Base-by-base conservation (phyloP, 805 yeast species). In the Metschnikowia arizonensis region DNA sequence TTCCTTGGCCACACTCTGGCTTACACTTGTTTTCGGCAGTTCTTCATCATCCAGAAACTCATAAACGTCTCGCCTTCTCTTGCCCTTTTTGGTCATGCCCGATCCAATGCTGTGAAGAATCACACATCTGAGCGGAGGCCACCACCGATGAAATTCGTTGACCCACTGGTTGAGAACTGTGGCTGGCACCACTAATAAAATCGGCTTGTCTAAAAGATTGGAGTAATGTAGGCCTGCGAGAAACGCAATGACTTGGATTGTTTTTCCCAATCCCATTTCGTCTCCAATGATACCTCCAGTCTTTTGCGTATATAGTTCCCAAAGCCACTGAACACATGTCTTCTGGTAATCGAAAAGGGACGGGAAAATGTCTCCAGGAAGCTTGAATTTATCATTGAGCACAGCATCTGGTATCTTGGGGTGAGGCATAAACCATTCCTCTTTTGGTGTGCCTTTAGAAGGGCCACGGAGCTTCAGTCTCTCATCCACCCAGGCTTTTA, bases 241-340 rank as follows among this genome's bases (percentile, higher is more conserved):
- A 62, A 91, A 93, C 1, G 97, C 81, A 35, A 89, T 88, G 7
- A 93, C 78, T 60, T 93, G 98, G 41, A 93, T 85, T 0, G 99
- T 93, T 59, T 93, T 93, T 2, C 99, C 99, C 14, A 93, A 66
- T 0, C 99, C 99, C 99, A 93, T 93, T 63, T 93, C 99, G 64
- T 93, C 99, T 21, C 98, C 97, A 33, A 93, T 76, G 18, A 93
- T 93, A 0, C 99, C 99, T 2, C 99, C 99, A 2, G 90, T 84
- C 40, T 79, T 81, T 62, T 93, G 98, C 17, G 81, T 74, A 57
- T 86, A 83, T n/a, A 93, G 69, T 59, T 93, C 99, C 83, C 95
- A 90, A 2, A 93, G 76, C 99, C 99, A 91, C 57, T 93, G 96
- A 1, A 93, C 97, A 50, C 98, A 88, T 0, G 98, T 93, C 57